Conservation (phyloP, 805 yeast species). For the Starmera quercuum region DNA sequence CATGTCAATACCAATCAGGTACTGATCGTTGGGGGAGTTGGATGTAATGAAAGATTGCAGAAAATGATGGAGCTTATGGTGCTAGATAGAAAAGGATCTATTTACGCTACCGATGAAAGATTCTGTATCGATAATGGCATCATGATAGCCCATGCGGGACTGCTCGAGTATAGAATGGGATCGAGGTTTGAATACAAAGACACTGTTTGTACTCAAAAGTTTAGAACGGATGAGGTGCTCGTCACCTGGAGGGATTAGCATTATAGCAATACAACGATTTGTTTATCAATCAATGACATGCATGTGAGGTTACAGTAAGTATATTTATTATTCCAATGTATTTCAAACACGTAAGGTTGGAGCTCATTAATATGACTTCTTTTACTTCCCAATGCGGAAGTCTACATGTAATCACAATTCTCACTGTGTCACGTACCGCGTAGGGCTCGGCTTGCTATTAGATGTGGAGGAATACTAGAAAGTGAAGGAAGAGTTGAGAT, state of each 20-base stretch:
- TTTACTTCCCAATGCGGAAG: not conserved
- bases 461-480: too few relatives aligned
- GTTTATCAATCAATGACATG: not conserved
- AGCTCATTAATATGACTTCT: not conserved
- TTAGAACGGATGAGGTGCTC: constrained; percentile 89
- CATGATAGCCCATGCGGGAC: constrained; percentile 98
- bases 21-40: constrained; percentile 97
- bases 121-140: constrained; percentile 98
- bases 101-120: constrained; percentile 92
- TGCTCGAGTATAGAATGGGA: constrained; percentile 80
- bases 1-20: constrained; percentile 89
- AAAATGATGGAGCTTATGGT: constrained; percentile 98
- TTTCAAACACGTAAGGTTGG: too few relatives aligned
- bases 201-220: constrained; percentile 88
- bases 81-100: constrained; percentile 76
- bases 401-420: not conserved
- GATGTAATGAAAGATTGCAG: constrained; percentile 85
- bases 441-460: too few relatives aligned
- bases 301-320: too few relatives aligned
- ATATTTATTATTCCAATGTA: too few relatives aligned
- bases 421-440: too few relatives aligned
- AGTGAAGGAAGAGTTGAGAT: too few relatives aligned
- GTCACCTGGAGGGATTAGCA: constrained; percentile 78
- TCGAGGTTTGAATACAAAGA: constrained; percentile 46
- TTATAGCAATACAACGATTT: not conserved